Conservation (phyloP, 2,329 filamentous ascomycete species). For the Clarireedia paspali region DNA sequence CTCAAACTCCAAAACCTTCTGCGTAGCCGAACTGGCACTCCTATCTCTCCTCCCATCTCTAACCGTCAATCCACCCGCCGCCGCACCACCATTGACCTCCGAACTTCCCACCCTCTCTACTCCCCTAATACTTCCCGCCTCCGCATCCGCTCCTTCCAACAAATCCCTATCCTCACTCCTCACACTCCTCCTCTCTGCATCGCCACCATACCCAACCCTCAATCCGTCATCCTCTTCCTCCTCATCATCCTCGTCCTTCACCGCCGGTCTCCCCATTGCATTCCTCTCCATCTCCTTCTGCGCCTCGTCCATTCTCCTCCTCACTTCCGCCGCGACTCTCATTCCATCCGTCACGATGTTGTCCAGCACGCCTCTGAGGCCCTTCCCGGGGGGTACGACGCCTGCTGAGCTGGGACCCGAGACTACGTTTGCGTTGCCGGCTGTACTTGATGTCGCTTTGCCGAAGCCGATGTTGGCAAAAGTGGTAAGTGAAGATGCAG, state of each 20-base stretch:
- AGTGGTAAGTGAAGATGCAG: constrained; percentile 70
- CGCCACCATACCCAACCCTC: constrained; percentile 45
- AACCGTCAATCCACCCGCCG: constrained; percentile 5
- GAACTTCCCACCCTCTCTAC: constrained; percentile 19
- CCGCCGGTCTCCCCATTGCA: constrained; percentile 56
- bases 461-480: constrained; percentile 66
- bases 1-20: constrained; percentile 42
- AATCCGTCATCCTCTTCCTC: constrained; percentile 52
- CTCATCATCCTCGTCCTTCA: constrained; percentile 58
- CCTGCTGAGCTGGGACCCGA: constrained; percentile 24
- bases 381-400: constrained; percentile 47
- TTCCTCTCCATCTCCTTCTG: constrained; percentile 86
- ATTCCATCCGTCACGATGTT: constrained; percentile 98
- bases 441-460: constrained; percentile 34
- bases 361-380: constrained; percentile 85
- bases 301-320: constrained; percentile 89
- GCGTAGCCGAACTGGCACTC: constrained; percentile 27
- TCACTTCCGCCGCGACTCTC: constrained; percentile 87
- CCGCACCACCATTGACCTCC: constrained; percentile 14
- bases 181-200: constrained; percentile 56
- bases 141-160: constrained; percentile 66
- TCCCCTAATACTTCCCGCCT: constrained; percentile 41
- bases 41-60: constrained; percentile 18
- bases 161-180: constrained; percentile 62
- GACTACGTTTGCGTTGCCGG: constrained; percentile 29